phyloP scores from a whole-genome alignment of 257 asterid species.

The Leptodermis oblonga region DNA sequence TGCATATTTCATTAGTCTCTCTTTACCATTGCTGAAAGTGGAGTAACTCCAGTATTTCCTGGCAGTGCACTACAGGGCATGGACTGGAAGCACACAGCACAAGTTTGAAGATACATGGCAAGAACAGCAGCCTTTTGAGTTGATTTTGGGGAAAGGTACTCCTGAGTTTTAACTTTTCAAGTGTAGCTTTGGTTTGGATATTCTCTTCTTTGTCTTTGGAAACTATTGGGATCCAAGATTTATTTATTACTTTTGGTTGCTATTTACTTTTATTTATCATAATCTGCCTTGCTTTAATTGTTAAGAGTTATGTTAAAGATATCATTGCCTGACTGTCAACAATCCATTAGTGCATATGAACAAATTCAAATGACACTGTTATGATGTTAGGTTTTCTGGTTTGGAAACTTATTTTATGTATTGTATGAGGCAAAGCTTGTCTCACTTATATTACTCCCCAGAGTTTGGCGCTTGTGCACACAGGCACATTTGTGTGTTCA shows the following conservation, averaged over 20 bases:
- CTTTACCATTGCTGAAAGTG: not conserved
- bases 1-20: not conserved
- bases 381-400: not conserved
- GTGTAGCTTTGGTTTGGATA: conserved; percentile 2
- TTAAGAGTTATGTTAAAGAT: not conserved
- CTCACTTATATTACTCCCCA: not conserved
- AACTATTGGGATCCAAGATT: not conserved
- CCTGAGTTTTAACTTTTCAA: conserved; percentile 10
- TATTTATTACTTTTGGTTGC: not conserved
- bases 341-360: not conserved
- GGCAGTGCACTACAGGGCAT: conserved; percentile 89
- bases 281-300: not conserved
- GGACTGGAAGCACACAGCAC: conserved; percentile 87
- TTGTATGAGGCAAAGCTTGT: not conserved
- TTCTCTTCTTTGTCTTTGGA: not conserved
- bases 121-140: conserved; percentile 89
- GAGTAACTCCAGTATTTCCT: conserved; percentile 3
- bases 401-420: not conserved
- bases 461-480: too few relatives aligned
- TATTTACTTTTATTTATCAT: not conserved
- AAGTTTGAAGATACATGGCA: conserved; percentile 97
- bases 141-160: conserved; percentile 87
- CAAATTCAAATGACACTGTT: not conserved
- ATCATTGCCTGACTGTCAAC: not conserved
- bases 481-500: too few relatives aligned